Evolutionary conservation across 306 rosid genomes (phyloP).

Genomic region (Cicer pinnatifidum): DNA sequence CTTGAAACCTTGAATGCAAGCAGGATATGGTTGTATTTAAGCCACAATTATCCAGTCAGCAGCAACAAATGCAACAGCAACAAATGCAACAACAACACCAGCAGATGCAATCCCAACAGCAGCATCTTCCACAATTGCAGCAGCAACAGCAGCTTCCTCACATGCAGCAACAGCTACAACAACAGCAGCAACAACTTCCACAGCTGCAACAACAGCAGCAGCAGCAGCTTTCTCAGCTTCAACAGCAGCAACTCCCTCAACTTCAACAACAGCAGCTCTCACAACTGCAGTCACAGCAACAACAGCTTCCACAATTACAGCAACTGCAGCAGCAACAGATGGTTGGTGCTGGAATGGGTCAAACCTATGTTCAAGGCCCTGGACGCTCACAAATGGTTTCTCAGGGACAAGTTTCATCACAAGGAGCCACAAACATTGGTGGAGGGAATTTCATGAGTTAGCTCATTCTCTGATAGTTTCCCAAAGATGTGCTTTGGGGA

Average conservation of each 20-base stretch:
- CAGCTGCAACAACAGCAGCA: conserved; percentile 47
- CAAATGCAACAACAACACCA: conserved; percentile 51
- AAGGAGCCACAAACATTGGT: conserved; percentile 69
- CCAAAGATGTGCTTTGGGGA: conserved; percentile 16
- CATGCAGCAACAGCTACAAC: conserved; percentile 48
- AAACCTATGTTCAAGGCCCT: conserved; percentile 79
- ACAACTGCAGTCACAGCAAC: conserved; percentile 54
- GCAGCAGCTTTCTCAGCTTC: conserved; percentile 49
- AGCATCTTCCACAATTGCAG: conserved; percentile 57
- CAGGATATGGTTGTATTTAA: conserved; percentile 98
- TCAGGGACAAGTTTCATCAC: conserved; percentile 81
- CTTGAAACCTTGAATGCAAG: conserved; percentile 43
- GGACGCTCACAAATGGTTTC: conserved; percentile 81
- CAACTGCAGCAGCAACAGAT: conserved; percentile 81
- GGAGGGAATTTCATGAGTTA: conserved; percentile 84
- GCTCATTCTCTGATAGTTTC: conserved; percentile 25
- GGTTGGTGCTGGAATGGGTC: conserved; percentile 80
- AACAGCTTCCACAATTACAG: conserved; percentile 66
- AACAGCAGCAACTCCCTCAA: conserved; percentile 55
- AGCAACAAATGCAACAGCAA: conserved; percentile 60
- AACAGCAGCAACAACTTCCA: conserved; percentile 45
- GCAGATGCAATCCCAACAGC: conserved; percentile 54
- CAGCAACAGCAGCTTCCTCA: conserved; percentile 51
- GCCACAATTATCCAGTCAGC: conserved; percentile 85
- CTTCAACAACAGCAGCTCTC: conserved; percentile 53